Evolutionary conservation across 306 rosid genomes (phyloP).

Genomic region (Cicer pinnatifidum): DNA sequence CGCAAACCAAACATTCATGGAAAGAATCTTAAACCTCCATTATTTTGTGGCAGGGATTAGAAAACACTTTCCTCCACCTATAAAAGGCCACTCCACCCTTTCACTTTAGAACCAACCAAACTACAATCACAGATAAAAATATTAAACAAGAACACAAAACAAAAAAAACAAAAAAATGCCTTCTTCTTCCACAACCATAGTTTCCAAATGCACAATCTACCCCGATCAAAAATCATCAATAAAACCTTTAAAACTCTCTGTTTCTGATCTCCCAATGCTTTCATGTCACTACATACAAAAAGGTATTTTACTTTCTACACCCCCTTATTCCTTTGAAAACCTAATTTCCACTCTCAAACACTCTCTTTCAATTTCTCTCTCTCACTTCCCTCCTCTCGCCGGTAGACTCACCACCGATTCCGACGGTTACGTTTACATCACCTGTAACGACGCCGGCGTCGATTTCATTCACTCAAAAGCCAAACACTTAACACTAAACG

Average conservation of each 20-base stretch:
- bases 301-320: slow-evolving; percentile 65
- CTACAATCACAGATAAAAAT: not conserved
- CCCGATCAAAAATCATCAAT: slow-evolving; percentile 63
- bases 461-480: slow-evolving; percentile 76
- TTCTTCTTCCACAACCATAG: slow-evolving; percentile 59
- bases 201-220: slow-evolving; percentile 62
- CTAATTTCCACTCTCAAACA: slow-evolving; percentile 56
- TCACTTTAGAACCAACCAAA: slow-evolving; percentile 1
- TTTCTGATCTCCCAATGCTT: slow-evolving; percentile 89
- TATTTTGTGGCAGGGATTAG: not conserved
- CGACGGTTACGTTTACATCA: slow-evolving; percentile 59
- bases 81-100: slow-evolving; percentile 34
- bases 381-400: slow-evolving; percentile 83
- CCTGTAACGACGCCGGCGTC: slow-evolving; percentile 76
- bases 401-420: slow-evolving; percentile 68
- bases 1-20: too few relatives aligned
- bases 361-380: slow-evolving; percentile 63
- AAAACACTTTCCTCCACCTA: slow-evolving; percentile 19
- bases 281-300: slow-evolving; percentile 90
- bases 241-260: slow-evolving; percentile 67
- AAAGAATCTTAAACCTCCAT: too few relatives aligned
- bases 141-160: not conserved
- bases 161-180: slow-evolving; percentile 87
- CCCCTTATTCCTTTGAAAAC: slow-evolving; percentile 60
- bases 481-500: slow-evolving; percentile 51